Conservation (phyloP, 2,329 filamentous ascomycete species). For the Sphaerostilbella broomeana region DNA sequence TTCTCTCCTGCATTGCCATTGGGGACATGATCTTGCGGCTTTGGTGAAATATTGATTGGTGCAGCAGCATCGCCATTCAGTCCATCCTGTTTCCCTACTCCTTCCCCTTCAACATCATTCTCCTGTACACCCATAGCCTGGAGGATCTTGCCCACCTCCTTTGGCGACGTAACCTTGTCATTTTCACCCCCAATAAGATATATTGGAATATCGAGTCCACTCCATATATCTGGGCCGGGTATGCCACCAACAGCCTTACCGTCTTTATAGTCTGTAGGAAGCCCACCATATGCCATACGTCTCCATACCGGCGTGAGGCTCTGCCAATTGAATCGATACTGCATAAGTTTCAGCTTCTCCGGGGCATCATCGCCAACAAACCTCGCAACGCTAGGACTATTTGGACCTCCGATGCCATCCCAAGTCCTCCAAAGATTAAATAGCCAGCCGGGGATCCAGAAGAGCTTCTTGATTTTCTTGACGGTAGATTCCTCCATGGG, state of each 20-base stretch:
- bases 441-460: constrained; percentile 62
- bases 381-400: constrained; percentile 71
- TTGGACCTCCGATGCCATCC: constrained; percentile 70
- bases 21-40: constrained; percentile 20
- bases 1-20: constrained; percentile 8
- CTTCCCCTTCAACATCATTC: constrained; percentile 15
- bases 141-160: constrained; percentile 62
- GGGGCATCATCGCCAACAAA: constrained; percentile 67
- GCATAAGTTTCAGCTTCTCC: constrained; percentile 57
- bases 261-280: constrained; percentile 50
- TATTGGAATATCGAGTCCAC: constrained; percentile 63
- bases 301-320: constrained; percentile 77
- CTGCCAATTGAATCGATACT: constrained; percentile 72
- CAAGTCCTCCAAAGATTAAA: constrained; percentile 72
- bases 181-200: constrained; percentile 72
- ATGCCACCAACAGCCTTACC: constrained; percentile 55
- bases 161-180: constrained; percentile 68
- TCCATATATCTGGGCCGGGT: constrained; percentile 66
- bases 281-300: constrained; percentile 67
- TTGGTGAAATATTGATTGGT: constrained; percentile 35
- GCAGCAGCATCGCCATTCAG: constrained; percentile 42
- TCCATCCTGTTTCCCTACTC: constrained; percentile 23
- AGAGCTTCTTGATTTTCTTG: constrained; percentile 45
- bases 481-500: constrained; percentile 47
- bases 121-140: constrained; percentile 28